These are phyloP conservation scores for Aureobasidium namibiae DNA, from an alignment of 2,329 filamentous ascomycete species.

Conservation along the genomic window DNA sequence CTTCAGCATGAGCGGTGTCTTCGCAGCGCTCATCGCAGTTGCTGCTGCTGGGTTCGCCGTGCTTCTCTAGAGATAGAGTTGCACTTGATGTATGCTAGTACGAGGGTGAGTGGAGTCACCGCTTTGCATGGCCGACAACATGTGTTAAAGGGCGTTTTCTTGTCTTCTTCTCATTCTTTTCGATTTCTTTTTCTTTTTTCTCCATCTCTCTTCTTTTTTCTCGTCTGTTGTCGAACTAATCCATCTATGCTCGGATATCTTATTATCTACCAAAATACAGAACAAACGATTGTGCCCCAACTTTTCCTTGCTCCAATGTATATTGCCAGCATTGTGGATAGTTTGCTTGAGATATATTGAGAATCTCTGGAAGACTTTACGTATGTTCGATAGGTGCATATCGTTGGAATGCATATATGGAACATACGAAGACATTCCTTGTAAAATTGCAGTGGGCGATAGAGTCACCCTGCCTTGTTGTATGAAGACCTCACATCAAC, in stretches of 20 bases:
- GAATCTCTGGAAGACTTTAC: too few relatives aligned
- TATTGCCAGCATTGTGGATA: too few relatives aligned
- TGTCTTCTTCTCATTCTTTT: not conserved
- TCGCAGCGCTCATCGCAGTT: not conserved
- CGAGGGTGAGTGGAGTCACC: not conserved
- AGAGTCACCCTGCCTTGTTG: too few relatives aligned
- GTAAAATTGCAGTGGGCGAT: too few relatives aligned
- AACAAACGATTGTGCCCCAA: constrained; percentile 3
- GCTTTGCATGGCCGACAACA: not conserved
- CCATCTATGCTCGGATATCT: not conserved
- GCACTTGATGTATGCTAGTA: not conserved
- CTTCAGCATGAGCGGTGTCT: constrained; percentile 1
- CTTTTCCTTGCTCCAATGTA: not conserved
- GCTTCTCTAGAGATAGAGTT: constrained; percentile 2
- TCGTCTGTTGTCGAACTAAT: not conserved
- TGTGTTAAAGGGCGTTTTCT: constrained; percentile 1
- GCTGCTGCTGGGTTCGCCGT: constrained; percentile 6
- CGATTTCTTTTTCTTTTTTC: not conserved
- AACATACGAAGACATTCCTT: too few relatives aligned
- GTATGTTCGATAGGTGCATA: too few relatives aligned
- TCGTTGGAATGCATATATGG: too few relatives aligned
- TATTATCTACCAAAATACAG: not conserved
- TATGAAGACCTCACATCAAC: too few relatives aligned
- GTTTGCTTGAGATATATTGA: too few relatives aligned
- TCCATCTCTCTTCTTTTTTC: not conserved